These are phyloP conservation scores for Xylariomycetidae sp. DNA, from an alignment of 2,329 filamentous ascomycete species.

Conservation along the genomic window DNA sequence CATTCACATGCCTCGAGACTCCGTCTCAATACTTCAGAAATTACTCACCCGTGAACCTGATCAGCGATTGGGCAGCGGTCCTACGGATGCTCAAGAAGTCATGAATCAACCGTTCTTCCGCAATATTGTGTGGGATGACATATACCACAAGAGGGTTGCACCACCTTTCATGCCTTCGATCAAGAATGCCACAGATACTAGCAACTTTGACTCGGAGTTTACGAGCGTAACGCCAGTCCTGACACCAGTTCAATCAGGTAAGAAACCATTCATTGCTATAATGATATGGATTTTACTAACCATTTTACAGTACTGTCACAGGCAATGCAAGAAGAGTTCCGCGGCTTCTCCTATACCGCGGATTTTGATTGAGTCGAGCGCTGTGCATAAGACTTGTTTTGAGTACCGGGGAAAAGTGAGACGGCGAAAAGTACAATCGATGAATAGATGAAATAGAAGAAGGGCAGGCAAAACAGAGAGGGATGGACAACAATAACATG, in stretches of 20 bases:
- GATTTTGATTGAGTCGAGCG: slow-evolving; percentile 91
- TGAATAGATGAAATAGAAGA: too few species aligned
- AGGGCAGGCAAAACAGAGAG: too few species aligned
- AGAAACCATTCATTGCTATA: slow-evolving; percentile 31
- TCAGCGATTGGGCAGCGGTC: slow-evolving; percentile 84
- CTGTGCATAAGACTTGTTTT: too few species aligned
- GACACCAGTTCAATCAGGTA: slow-evolving; percentile 95
- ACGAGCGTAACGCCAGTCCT: slow-evolving; percentile 97
- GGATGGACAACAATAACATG: too few species aligned
- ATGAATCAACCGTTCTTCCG: slow-evolving; percentile 99
- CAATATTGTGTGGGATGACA: slow-evolving; percentile 97
- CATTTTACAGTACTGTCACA: slow-evolving; percentile 76
- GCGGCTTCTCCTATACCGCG: slow-evolving; percentile 94
- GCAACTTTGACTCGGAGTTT: slow-evolving; percentile 98
- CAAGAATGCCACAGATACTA: slow-evolving; percentile 92
- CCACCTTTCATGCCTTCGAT: slow-evolving; percentile 89
- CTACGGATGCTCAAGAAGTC: slow-evolving; percentile 95
- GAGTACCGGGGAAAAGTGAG: too few species aligned
- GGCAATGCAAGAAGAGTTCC: slow-evolving; percentile 99
- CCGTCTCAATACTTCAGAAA: slow-evolving; percentile 96
- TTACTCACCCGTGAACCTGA: slow-evolving; percentile 93
- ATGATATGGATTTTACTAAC: slow-evolving; percentile 17
- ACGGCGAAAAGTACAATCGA: too few species aligned
- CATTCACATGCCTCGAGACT: slow-evolving; percentile 97
- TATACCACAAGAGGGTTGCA: slow-evolving; percentile 88